A percentile compares a stretch with the other conserved stretches of the same genome.
These are phyloP conservation scores for Boletus pseudopeckii DNA, from an alignment of 768 basidiomycete genomes.

Conservation along the genomic window DNA sequence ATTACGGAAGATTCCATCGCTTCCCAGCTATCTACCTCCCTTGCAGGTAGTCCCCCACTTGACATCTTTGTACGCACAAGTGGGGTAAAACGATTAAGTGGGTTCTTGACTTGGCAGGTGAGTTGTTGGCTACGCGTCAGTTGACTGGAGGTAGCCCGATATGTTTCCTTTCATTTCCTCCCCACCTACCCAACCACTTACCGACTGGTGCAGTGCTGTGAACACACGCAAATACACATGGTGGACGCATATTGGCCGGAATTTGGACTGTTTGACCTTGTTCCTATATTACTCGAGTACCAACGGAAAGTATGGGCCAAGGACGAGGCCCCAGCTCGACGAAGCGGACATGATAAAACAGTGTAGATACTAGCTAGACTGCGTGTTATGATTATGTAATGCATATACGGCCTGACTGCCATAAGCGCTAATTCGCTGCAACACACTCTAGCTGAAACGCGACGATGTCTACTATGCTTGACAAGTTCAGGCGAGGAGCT, in stretches of 20 bases:
- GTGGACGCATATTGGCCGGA: slow-evolving; percentile 87
- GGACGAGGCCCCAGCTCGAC: no score
- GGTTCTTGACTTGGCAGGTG: slow-evolving; percentile 96
- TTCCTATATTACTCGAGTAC: slow-evolving; percentile 85
- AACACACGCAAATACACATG: slow-evolving; percentile 87
- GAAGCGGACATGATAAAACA: not conserved
- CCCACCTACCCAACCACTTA: not conserved
- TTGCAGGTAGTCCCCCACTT: slow-evolving; percentile 69
- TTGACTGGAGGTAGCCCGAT: not conserved
- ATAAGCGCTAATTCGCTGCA: no score
- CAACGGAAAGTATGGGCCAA: slow-evolving; percentile 69
- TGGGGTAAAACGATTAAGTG: slow-evolving; percentile 61
- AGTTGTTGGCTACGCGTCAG: slow-evolving; percentile 22
- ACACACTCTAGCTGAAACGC: not conserved
- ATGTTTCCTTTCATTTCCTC: no score
- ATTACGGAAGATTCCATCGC: slow-evolving; percentile 71
- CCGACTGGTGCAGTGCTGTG: slow-evolving; percentile 52
- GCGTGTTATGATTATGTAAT: slow-evolving; percentile 11
- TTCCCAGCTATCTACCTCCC: slow-evolving; percentile 60
- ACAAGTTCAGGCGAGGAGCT: slow-evolving; percentile 78
- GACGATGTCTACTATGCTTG: slow-evolving; percentile 60
- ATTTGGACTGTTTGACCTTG: slow-evolving; percentile 81
- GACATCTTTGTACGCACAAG: slow-evolving; percentile 91
- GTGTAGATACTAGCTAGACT: not conserved
- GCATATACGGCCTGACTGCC: not conserved